Evolutionary conservation across 1,284 basidiomycete genomes (phyloP), one percentile per base, ranked within the genome.

Genomic region (Schizophyllum commune): DNA sequence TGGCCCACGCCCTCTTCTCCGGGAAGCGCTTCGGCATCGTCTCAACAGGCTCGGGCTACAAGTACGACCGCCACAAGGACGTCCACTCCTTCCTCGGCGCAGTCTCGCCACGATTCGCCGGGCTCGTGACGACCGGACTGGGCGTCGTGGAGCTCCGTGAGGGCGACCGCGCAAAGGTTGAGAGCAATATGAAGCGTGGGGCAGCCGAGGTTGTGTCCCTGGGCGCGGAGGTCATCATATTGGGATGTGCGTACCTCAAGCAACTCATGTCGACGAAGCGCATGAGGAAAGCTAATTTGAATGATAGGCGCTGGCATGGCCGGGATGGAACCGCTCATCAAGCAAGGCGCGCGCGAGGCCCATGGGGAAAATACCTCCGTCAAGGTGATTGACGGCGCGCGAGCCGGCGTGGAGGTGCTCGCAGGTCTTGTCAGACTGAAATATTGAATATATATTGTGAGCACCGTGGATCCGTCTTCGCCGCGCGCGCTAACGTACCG

Each of bases 21-120:
- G 73, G 71, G 1, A 62, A 69, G 20, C 71, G 72, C 22, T 74
- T 76, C 58, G 73, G 73, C 5, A 74, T 75, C 22, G 66, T 75
- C 56, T 70, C 73, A 9, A 73, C 75, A 0, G 75, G 75, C 15
- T 62, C 65, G n/a, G 72, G 70, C 32, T 73, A 72, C 64, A 71
- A 69, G 55, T 72, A 72, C 62, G 65, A 70, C 57, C 69, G 72
- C 27, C 66, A 71, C 65, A 69, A 66, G 19, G 75, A 72, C 55
- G 70, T 75, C 39, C 65, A 68, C 54, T 66, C 70, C 20, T 72
- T 76, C 57, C 59, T 75, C 22, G 74, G 73, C 8, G 72, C 67
- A 1, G 64, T 62, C 0, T 73, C 73, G 1, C 69, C 71, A 55
- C 66, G 69, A 39, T 74, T 75, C 64, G 72, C 72, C 6, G 73